phyloP scores from a whole-genome alignment of 257 asterid species.

The Solanum sejunctum region DNA sequence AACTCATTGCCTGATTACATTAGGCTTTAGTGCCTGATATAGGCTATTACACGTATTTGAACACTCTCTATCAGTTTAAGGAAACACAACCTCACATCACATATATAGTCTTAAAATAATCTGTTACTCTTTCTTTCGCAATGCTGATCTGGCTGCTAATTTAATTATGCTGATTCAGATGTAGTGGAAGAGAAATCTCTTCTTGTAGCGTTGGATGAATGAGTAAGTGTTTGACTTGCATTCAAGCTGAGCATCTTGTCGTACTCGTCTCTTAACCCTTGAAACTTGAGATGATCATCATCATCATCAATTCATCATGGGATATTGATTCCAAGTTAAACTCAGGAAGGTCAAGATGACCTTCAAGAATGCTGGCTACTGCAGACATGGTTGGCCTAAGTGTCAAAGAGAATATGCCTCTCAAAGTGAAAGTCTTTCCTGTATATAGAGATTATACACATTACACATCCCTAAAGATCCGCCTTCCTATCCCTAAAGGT shows the following conservation, averaged over 20 bases:
- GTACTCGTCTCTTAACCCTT: conserved; percentile 29
- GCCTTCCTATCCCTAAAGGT: too few relatives aligned
- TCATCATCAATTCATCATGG: conserved; percentile 14
- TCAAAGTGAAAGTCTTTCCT: too few relatives aligned
- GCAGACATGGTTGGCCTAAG: conserved; percentile 56
- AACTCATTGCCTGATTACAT: too few relatives aligned
- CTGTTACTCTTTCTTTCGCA: neutral
- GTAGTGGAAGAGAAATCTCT: neutral
- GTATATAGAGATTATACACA: too few relatives aligned
- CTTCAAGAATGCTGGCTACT: conserved; percentile 48
- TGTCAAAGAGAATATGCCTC: neutral
- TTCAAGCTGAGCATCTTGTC: conserved; percentile 8
- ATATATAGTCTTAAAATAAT: neutral
- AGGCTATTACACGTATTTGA: neutral
- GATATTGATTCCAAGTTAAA: conserved; percentile 24
- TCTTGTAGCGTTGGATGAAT: neutral
- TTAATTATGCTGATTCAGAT: neutral
- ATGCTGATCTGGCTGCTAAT: neutral
- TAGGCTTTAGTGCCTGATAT: too few relatives aligned
- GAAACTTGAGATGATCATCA: conserved; percentile 22
- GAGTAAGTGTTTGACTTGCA: neutral
- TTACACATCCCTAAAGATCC: too few relatives aligned
- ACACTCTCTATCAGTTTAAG: neutral
- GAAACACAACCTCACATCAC: neutral
- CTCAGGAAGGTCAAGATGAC: conserved; percentile 20